Evolutionary conservation across 2,329 filamentous ascomycete genomes (phyloP), one percentile per base, ranked within the genome.

Genomic region (Celoporthe dispersa): DNA sequence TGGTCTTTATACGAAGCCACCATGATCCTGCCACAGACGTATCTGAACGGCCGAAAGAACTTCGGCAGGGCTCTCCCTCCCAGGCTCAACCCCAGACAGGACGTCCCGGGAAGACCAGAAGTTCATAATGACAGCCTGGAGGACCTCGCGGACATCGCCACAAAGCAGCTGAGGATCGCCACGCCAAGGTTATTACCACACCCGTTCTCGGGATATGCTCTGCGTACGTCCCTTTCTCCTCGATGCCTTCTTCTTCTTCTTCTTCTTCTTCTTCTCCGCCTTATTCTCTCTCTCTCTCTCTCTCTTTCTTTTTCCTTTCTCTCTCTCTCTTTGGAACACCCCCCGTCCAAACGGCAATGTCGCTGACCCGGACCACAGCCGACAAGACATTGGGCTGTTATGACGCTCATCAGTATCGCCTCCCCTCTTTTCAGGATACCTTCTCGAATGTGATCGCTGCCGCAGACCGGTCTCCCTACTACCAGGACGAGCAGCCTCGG

Each of bases 141-240:
- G 39, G 64, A 57, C 2, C 68, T 71, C 33, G 69, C 69, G 44
- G 70, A 70, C 14, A 37, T 64, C 31, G 70, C 70, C 1, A 37
- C 68, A 22, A 65, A 51, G 8, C 65, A 72, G 37, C 70, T 69
- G 22, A 48, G 28, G 14, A 7, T 31, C 5, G 12, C 37, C 25
- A 48, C 28, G 1, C 39, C 39, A 2, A 37, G 61, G 16, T 33
- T 41, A 5, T 44, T 28, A 9, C 48, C 61, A 3, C 28, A 22
- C 2, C 39, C 41, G 19, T 33, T 33, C 25, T 19, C 61, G n/a
- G 41, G 19, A 51, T 41, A 31, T 22, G 12, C 39, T 19, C 61
- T 51, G 41, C 12, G 61, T 64, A 51, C 28, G 61, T 64, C 22
- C 16, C 22, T 12, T 3, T 35, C 31, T 12, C 25, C 14, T 8